A percentile compares a stretch with the other conserved stretches of the same genome.
Evolutionary conservation across 1,284 basidiomycete genomes (phyloP).

Genomic region (Cryptococcus jaspeensis): DNA sequence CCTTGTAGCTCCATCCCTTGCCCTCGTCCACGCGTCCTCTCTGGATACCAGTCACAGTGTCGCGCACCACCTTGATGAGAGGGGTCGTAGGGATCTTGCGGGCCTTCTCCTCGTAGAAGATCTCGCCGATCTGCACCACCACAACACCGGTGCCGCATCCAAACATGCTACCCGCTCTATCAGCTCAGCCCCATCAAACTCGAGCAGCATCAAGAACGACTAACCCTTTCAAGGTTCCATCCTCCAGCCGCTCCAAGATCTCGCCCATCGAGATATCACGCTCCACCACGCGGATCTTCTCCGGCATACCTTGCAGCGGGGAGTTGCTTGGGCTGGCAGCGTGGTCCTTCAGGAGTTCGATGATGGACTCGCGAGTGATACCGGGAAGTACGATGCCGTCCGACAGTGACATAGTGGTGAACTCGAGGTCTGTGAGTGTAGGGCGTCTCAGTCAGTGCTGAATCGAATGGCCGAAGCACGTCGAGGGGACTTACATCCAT

Average conservation of each 20-base stretch:
- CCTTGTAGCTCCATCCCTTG: conserved; percentile 38
- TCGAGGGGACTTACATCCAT: conserved; percentile 31
- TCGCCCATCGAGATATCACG: conserved; percentile 46
- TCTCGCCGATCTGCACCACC: conserved; percentile 34
- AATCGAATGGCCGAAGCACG: background rate
- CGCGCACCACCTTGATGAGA: conserved; percentile 37
- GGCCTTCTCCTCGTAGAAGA: conserved; percentile 34
- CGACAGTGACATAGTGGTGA: conserved; percentile 46
- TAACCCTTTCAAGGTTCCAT: conserved; percentile 43
- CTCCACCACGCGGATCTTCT: conserved; percentile 45
- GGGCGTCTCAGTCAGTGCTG: too few relatives aligned
- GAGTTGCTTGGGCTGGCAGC: conserved; percentile 34
- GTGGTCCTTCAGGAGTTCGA: conserved; percentile 40
- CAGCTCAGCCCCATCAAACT: background rate
- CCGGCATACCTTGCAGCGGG: conserved; percentile 38
- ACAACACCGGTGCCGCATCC: conserved; percentile 47
- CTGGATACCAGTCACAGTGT: conserved; percentile 44
- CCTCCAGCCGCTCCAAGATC: conserved; percentile 32
- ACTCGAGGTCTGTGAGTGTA: conserved; percentile 33
- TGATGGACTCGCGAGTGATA: conserved; percentile 45
- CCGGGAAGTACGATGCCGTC: conserved; percentile 50
- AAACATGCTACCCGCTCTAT: conserved; percentile 32
- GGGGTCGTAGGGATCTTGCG: conserved; percentile 41
- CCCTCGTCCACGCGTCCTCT: conserved; percentile 36
- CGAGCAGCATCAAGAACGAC: conserved; percentile 9